These are phyloP conservation scores for Eutypa lata DNA, from an alignment of 2,329 filamentous ascomycete species.

Conservation along the genomic window DNA sequence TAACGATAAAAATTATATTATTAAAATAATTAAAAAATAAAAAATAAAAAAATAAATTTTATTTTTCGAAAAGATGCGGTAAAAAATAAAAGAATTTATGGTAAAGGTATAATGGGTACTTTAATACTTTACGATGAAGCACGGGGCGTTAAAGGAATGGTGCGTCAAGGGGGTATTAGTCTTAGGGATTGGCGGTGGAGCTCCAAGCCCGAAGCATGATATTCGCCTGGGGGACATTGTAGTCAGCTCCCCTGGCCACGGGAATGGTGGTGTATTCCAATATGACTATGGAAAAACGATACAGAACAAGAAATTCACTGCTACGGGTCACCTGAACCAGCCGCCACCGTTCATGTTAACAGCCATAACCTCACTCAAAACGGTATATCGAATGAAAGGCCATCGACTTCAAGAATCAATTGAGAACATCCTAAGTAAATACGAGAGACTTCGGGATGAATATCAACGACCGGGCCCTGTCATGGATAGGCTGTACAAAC, in stretches of 20 bases:
- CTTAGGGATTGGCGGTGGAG: constrained; percentile 31
- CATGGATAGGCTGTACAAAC: constrained; percentile 25
- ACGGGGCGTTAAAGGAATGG: too few species aligned
- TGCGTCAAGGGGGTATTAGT: too few species aligned
- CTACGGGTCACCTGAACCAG: constrained; percentile 9
- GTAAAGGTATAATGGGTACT: too few species aligned
- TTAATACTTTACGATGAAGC: too few species aligned
- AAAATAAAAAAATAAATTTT: too few species aligned
- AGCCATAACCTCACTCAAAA: too few species aligned
- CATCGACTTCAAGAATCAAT: constrained; percentile 22
- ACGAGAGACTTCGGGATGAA: constrained; percentile 21
- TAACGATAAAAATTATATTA: too few species aligned
- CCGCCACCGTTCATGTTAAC: not conserved
- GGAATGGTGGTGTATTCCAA: constrained; percentile 24
- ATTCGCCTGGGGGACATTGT: constrained; percentile 31
- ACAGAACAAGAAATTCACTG: constrained; percentile 14
- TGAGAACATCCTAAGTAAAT: too few species aligned
- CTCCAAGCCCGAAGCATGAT: constrained; percentile 25
- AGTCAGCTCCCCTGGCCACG: constrained; percentile 19
- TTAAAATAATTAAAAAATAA: too few species aligned
- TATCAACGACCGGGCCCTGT: constrained; percentile 20
- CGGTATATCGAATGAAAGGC: constrained; percentile 21
- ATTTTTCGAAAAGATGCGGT: too few species aligned
- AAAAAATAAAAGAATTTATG: too few species aligned
- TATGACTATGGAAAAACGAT: constrained; percentile 29